Conservation (phyloP, 257 asterid genomes). For the Catharanthus roseus region DNA sequence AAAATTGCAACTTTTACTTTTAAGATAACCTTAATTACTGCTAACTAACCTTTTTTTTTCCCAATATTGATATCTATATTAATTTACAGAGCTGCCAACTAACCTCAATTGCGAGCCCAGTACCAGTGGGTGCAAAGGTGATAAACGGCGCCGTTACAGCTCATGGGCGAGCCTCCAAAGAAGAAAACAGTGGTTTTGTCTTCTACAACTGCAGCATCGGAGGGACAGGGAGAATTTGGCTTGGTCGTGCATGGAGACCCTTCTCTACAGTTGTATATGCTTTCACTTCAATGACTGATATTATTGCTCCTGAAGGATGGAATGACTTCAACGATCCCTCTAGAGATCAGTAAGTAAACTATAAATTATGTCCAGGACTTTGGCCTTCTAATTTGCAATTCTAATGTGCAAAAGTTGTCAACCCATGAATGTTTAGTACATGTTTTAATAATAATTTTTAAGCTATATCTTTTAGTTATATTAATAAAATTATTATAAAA, state of each 20-base stretch:
- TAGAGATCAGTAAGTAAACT: constrained; percentile 57
- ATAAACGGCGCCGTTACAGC: constrained; percentile 86
- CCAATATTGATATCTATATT: too few species aligned
- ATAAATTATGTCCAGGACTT: too few species aligned
- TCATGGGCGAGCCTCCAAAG: constrained; percentile 74
- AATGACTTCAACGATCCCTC: constrained; percentile 85
- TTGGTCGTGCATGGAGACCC: constrained; percentile 95
- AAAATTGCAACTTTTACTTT: too few species aligned
- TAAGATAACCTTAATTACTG: neutral
- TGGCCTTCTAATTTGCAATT: too few species aligned
- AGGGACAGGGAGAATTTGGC: constrained; percentile 87
- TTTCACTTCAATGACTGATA: constrained; percentile 61
- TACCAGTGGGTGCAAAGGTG: constrained; percentile 36
- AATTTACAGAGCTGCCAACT: constrained; percentile 46
- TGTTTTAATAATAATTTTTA: too few species aligned
- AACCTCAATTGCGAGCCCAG: constrained; percentile 76
- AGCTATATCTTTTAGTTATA: too few species aligned
- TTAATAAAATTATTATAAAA: too few species aligned
- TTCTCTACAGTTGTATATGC: constrained; percentile 75
- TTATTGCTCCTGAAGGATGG: constrained; percentile 89
- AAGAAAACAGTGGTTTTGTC: constrained; percentile 73
- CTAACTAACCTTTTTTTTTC: neutral
- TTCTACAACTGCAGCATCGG: constrained; percentile 70
- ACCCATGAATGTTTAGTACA: too few species aligned
- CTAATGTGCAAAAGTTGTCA: too few species aligned